Evolutionary conservation across 352 stramenopile genomes (phyloP), one percentile per base, ranked within the genome.

Genomic region (Pythium chondricola): DNA sequence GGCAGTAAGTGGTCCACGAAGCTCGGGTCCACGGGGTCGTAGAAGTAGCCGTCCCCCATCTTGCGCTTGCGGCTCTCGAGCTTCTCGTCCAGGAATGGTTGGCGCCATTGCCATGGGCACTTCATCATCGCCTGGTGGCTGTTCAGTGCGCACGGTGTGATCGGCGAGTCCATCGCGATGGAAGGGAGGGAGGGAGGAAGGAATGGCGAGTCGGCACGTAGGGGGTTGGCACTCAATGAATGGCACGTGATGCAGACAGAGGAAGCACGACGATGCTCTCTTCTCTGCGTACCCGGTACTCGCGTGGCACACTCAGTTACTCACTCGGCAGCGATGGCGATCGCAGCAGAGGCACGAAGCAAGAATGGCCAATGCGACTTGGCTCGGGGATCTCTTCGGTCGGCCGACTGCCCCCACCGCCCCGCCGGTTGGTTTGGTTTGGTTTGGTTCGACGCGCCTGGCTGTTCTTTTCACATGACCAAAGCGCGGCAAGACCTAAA

Each of bases 61-160:
- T 89, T 88, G 61, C 82, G 82, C 66, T 93, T 93, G 59, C 80
- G 76, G 56, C 71, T 87, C 41, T 82, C 79, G 43, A 65, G 82
- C 52, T 85, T 85, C 52, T 88, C 82, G 44, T 90, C 82, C 43
- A 93, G 60, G 59, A 93, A 93, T 11, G 81, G 78, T 55, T 87
- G 69, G 25, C 82, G 82, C 82, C 82, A 93, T 48, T 93, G 82
- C 82, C 82, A 93, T 21, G 82, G 82, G 39, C 82, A 93, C 63
- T 93, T 93, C 70, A 93, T 84, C 59, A 93, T 90, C 35, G 82
- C 76, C 56, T 88, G 74, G 65, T 91, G 79, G 42, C 61, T 83
- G 31, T 62, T 77, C 55, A 70, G 71, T 24, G 61, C 42, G 61
- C 50, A 74, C 32, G 65, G 50, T 20, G 69, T 71, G 27, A 58